Evolutionary conservation across 805 yeast genomes (phyloP).

Genomic region (Wickerhamiella dianesei): DNA sequence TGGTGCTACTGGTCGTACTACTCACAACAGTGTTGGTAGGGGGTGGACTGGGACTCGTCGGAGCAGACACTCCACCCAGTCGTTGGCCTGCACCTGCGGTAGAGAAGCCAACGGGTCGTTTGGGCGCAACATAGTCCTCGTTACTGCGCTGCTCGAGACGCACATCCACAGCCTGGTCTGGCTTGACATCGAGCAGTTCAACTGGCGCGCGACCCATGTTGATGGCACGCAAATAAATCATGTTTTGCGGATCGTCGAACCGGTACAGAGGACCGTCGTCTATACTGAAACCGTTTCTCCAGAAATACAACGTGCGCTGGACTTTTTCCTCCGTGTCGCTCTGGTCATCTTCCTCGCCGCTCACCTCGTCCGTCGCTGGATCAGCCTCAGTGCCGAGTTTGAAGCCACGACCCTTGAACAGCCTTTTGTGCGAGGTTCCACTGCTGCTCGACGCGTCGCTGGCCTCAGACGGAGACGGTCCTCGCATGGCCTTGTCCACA

Average conservation of each 20-base stretch:
- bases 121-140: conserved; percentile 67
- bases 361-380: conserved; percentile 11
- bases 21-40: conserved; percentile 14
- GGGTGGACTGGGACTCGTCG: conserved; percentile 8
- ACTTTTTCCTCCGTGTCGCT: conserved; percentile 34
- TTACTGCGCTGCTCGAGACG: conserved; percentile 68
- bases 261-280: conserved; percentile 80
- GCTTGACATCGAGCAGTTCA: conserved; percentile 62
- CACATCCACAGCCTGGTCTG: conserved; percentile 90
- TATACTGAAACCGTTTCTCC: conserved; percentile 93
- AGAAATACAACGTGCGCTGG: conserved; percentile 72
- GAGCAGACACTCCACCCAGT: conserved; percentile 74
- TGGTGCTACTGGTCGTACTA: conserved; percentile 7
- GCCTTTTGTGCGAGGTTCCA: not conserved
- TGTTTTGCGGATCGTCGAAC: conserved; percentile 88
- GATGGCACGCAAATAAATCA: conserved; percentile 60
- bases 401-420: conserved; percentile 24
- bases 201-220: conserved; percentile 87
- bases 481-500: conserved; percentile 24
- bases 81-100: conserved; percentile 62
- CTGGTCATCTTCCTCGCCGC: conserved; percentile 5
- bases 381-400: conserved; percentile 24
- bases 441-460: conserved; percentile 9
- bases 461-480: conserved; percentile 9
- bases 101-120: conserved; percentile 49